A percentile compares a stretch with the other conserved stretches of the same genome.
phyloP scores from a whole-genome alignment of 108 stramenopile genomes.

The Cyclotella choctawhatcheeana region DNA sequence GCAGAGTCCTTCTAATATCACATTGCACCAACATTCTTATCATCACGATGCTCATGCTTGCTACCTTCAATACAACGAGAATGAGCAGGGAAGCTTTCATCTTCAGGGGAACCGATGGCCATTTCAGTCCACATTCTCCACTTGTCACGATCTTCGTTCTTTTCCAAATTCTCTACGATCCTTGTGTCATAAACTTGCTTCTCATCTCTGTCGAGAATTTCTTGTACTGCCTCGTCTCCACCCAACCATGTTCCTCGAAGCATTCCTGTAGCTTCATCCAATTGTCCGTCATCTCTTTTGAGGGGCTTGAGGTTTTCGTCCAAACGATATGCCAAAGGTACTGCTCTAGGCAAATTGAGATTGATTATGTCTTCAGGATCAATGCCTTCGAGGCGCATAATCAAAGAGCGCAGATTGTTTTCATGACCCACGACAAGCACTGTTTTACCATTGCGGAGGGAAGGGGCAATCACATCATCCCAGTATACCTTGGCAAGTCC shows the following conservation, averaged over 20 bases:
- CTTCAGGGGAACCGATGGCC: slow-evolving; percentile 46
- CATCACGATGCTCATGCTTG: neutral
- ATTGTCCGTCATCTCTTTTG: slow-evolving; percentile 63
- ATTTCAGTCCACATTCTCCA: slow-evolving; percentile 70
- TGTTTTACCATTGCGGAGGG: slow-evolving; percentile 85
- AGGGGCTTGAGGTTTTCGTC: slow-evolving; percentile 86
- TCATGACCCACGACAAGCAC: slow-evolving; percentile 96
- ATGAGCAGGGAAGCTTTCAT: slow-evolving; percentile 39
- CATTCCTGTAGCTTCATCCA: slow-evolving; percentile 84
- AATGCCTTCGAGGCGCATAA: slow-evolving; percentile 95
- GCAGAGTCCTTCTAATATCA: too few species aligned
- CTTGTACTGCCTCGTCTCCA: slow-evolving; percentile 73
- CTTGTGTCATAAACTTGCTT: slow-evolving; percentile 86
- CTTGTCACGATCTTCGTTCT: slow-evolving; percentile 50
- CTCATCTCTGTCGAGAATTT: slow-evolving; percentile 76
- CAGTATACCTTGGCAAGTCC: slow-evolving; percentile 89
- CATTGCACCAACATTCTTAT: slow-evolving; percentile 11
- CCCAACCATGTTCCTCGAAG: slow-evolving; percentile 83
- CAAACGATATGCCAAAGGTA: slow-evolving; percentile 88
- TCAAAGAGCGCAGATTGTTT: slow-evolving; percentile 93
- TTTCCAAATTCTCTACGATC: slow-evolving; percentile 73
- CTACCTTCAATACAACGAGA: slow-evolving; percentile 24
- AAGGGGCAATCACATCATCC: slow-evolving; percentile 87
- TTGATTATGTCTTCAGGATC: slow-evolving; percentile 88
- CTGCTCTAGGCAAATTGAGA: slow-evolving; percentile 89